A percentile compares a stretch with the other conserved stretches of the same genome.
phyloP scores from a whole-genome alignment of 202 grass and related monocot genomes.

The Zizania palustris region DNA sequence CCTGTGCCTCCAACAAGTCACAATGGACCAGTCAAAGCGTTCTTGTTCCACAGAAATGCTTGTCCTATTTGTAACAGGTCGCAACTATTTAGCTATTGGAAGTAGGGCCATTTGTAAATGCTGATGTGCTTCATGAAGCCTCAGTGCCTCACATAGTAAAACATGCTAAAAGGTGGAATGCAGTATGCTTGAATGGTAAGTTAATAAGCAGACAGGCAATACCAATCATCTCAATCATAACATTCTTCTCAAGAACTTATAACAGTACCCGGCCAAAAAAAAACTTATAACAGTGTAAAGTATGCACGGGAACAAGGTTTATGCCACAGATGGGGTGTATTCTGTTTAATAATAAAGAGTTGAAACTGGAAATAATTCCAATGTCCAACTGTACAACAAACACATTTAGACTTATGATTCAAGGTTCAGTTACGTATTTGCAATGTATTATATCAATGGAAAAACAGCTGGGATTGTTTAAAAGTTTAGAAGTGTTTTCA shows the following conservation, averaged over 20 bases:
- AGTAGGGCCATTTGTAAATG: slow-evolving; percentile 34
- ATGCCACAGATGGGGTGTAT: background rate
- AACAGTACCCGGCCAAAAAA: too few species aligned
- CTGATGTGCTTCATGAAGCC: slow-evolving; percentile 15
- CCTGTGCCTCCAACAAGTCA: slow-evolving; percentile 48
- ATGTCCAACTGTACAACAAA: background rate
- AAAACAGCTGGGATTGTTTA: background rate
- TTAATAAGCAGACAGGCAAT: slow-evolving; percentile 1
- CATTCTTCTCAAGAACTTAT: background rate
- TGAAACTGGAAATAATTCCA: background rate
- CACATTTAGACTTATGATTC: background rate
- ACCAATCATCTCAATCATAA: background rate
- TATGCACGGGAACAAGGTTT: background rate
- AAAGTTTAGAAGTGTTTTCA: background rate
- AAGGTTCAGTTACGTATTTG: background rate
- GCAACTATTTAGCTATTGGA: slow-evolving; percentile 30
- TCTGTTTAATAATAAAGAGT: background rate
- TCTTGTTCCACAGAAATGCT: slow-evolving; percentile 42
- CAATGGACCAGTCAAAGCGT: slow-evolving; percentile 51
- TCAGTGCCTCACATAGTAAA: slow-evolving; percentile 25
- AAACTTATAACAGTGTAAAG: background rate
- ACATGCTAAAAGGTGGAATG: background rate
- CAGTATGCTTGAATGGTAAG: background rate
- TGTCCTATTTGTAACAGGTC: slow-evolving; percentile 49
- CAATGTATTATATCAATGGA: background rate